These are phyloP conservation scores for Simmondsia chinensis DNA, from an alignment of 148 eudicot species.

Conservation along the genomic window DNA sequence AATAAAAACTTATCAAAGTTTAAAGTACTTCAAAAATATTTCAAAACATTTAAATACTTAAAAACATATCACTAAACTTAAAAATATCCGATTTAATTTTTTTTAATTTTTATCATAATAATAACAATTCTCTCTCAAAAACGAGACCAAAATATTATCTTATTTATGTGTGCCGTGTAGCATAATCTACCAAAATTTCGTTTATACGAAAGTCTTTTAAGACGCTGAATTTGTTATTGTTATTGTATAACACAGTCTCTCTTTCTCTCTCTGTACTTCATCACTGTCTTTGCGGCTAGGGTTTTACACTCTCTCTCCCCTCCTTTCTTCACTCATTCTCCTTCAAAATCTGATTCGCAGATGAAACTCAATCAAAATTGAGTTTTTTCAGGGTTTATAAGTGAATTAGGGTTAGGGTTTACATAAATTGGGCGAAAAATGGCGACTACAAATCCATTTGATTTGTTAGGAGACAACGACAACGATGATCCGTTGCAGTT, in stretches of 20 bases:
- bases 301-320: conserved; percentile 17
- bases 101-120: too few relatives aligned
- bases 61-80: too few relatives aligned
- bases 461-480: conserved; percentile 65
- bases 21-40: too few relatives aligned
- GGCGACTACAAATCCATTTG: conserved; percentile 68
- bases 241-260: background rate
- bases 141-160: too few relatives aligned
- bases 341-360: too few relatives aligned
- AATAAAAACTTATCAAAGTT: too few relatives aligned
- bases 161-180: too few relatives aligned
- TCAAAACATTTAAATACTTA: too few relatives aligned
- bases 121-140: too few relatives aligned
- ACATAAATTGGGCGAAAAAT: conserved; percentile 14
- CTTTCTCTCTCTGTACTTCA: conserved; percentile 5
- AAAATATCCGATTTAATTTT: too few relatives aligned
- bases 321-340: conserved; percentile 1
- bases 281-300: conserved; percentile 46
- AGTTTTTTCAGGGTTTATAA: background rate
- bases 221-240: conserved; percentile 8
- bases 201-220: too few relatives aligned
- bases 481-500: conserved; percentile 56
- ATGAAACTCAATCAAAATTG: conserved; percentile 8
- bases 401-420: conserved; percentile 6
- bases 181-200: too few relatives aligned